Base-by-base conservation (phyloP, 202 grass and related monocot genomes). In the Schoenoplectus triqueter region DNA sequence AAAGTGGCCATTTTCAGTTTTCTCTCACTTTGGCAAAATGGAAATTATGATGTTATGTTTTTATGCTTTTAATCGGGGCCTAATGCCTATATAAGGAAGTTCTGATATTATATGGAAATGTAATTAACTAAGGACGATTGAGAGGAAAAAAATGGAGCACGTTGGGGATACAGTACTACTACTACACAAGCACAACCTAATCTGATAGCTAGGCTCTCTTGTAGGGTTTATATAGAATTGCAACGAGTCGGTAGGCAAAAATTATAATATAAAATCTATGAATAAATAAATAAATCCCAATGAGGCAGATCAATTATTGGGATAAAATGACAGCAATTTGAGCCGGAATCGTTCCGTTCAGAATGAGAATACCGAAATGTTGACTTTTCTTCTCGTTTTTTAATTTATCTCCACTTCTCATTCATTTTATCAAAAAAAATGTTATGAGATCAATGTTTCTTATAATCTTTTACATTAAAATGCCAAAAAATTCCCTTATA, bases 191-290 rank as follows among this genome's bases (percentile, higher is more conserved):
- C 70, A 52, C 47, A 73, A 73, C 18, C 45, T 7, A 17, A 46
- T 70, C n/a, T 48, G 9, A 9, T 10, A 64, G 11, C 11, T 39
- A 64, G 31, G 67, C 6, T 45, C 17, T 51, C 70, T 73, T 2
- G 47, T 51, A 73, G 70, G 70, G 46, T 73, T 73, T 73, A 73
- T 51, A 73, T 73, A 70, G 67, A 70, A 46, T 45, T 70, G 41
- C 11, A 46, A 46, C 4, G 13, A 70, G 41, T 10, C 65, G 8
- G 31, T 66, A 39, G 8, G 20, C 64, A 7, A 31, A 7, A 39
- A 31, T 31, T 31, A 31, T 31, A 31, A 31, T 31, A 31, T 31
- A 31, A 31, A 31, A 31, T 31, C 31, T 31, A 31, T 31, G 31
- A 66, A 66, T 1, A 8, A 39, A 60, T 60, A n/a, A 39, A 39